Evolutionary conservation across 352 stramenopile species (phyloP), one percentile per base, ranked within the genome.

Genomic region (Globisporangium spinosum): DNA sequence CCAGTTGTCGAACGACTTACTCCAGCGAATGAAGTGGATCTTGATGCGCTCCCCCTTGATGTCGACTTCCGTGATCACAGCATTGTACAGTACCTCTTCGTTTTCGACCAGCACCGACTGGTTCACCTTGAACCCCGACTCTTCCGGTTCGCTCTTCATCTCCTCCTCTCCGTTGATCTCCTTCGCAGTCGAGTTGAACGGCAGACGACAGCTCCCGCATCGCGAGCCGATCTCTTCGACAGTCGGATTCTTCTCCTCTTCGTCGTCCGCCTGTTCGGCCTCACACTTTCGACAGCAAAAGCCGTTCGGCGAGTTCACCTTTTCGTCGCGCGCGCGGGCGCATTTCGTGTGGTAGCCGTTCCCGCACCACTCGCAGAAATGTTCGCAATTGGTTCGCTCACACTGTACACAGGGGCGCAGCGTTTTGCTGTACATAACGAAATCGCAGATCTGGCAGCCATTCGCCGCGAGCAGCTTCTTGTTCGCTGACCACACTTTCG

Each of bases 1-100:
- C 87, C 87, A 95, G 66, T 92, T 83, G 57, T 95, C 87, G 64
- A 95, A 95, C 67, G 85, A 91, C 58, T 95, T 95, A 71, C 80
- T 91, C 85, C 87, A 95, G 8, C 84, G 78, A 47, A 89, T 79
- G 61, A 95, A 95, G 72, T 95, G 87, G 62, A 95, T 95, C 73
- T 94, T 94, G 32, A 95, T 83, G 60, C 85, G 83, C 73, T 93
- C 86, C 62, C 76, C 72, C 40, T 74, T 70, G 22, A 76, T 69
- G 70, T 95, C 87, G n/a, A 93, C 84, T 8, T 93, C 84, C 20
- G 82, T 93, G 68, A 95, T 91, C 25, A 94, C 72, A 20, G 87
- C 85, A 57, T 95, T 95, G 75, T 95, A 95, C 25, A 95, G 74
- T 72, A 95, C 83, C 38, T 93, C 85, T 40, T 95, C 86, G 65